phyloP scores from a whole-genome alignment of 2,329 filamentous ascomycete genomes.

The Colletotrichum sp. region DNA sequence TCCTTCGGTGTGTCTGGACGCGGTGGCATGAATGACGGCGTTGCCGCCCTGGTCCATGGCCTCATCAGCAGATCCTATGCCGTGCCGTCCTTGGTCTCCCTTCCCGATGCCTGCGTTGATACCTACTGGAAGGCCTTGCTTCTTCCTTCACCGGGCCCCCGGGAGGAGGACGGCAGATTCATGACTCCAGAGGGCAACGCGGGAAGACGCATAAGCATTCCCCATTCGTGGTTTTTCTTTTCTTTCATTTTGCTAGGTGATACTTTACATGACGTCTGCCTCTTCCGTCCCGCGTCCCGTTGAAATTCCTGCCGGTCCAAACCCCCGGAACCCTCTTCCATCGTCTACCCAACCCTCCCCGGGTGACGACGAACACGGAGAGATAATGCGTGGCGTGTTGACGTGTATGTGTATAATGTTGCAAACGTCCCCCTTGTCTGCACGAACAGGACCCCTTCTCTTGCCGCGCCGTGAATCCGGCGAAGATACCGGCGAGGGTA shows the following conservation, averaged over 20 bases:
- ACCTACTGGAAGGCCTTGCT: neutral
- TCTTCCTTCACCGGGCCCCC: neutral
- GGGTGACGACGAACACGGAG: neutral
- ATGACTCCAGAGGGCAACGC: neutral
- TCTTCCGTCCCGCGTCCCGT: neutral
- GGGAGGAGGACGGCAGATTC: neutral
- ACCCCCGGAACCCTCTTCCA: neutral
- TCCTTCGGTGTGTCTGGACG: neutral
- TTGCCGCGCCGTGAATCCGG: neutral
- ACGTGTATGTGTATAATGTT: neutral
- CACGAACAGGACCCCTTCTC: neutral
- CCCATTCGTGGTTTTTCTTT: neutral
- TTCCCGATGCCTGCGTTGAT: neutral
- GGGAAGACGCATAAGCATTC: neutral
- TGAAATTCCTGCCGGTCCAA: neutral
- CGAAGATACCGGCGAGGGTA: neutral
- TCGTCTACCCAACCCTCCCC: neutral
- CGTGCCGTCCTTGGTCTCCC: neutral
- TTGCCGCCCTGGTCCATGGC: constrained; percentile 6
- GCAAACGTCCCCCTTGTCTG: neutral
- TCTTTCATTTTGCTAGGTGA: neutral
- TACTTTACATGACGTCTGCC: neutral
- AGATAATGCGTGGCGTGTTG: neutral
- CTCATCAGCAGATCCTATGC: neutral
- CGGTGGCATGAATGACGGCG: neutral